phyloP scores from a whole-genome alignment of 2,329 filamentous ascomycete species.

The Cladophialophora bantiana region DNA sequence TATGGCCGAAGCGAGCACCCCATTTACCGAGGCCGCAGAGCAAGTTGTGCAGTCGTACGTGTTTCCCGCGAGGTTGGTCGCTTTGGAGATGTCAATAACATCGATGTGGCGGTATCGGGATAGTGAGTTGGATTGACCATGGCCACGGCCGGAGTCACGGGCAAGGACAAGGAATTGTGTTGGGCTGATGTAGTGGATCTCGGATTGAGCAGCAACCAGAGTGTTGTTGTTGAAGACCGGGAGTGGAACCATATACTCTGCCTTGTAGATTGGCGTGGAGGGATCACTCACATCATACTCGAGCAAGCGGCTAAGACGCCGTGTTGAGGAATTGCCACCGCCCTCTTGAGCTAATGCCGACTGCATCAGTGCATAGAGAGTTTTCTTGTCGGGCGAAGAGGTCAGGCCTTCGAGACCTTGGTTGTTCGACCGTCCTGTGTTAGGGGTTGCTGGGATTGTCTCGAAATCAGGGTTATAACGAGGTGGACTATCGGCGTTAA shows the following conservation, averaged over 20 bases:
- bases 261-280: slow-evolving; percentile 55
- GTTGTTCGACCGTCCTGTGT: slow-evolving; percentile 72
- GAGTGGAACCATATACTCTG: slow-evolving; percentile 71
- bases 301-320: slow-evolving; percentile 67
- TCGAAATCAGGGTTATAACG: slow-evolving; percentile 61
- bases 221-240: slow-evolving; percentile 64
- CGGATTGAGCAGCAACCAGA: slow-evolving; percentile 69
- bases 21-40: slow-evolving; percentile 58
- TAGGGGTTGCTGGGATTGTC: slow-evolving; percentile 63
- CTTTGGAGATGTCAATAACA: slow-evolving; percentile 68
- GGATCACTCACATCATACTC: slow-evolving; percentile 65
- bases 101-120: slow-evolving; percentile 74
- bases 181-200: slow-evolving; percentile 69
- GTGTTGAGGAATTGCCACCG: slow-evolving; percentile 60
- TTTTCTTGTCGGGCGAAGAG: slow-evolving; percentile 67
- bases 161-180: slow-evolving; percentile 72
- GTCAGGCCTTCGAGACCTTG: slow-evolving; percentile 77
- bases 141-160: slow-evolving; percentile 68
- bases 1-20: slow-evolving; percentile 62
- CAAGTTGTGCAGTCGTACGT: slow-evolving; percentile 49
- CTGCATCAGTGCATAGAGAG: slow-evolving; percentile 71
- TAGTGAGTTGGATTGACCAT: slow-evolving; percentile 59
- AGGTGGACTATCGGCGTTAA: slow-evolving; percentile 69
- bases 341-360: slow-evolving; percentile 70
- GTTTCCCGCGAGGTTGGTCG: slow-evolving; percentile 66